Evolutionary conservation across 768 basidiomycete genomes (phyloP).

Genomic region (Tricholoma furcatifolium): DNA sequence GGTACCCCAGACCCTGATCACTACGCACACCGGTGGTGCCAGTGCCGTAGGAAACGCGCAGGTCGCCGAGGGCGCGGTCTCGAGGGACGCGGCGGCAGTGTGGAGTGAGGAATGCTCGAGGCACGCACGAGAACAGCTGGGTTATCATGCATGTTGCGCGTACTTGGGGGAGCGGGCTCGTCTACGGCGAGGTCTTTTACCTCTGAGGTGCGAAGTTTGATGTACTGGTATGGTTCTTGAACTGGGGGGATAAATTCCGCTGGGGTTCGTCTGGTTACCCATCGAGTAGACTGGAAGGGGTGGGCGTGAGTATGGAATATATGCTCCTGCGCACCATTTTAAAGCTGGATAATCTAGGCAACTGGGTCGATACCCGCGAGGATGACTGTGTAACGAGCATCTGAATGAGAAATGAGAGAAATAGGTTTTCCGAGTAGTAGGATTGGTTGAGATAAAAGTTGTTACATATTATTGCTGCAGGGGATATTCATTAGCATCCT

Average conservation of each 20-base stretch:
- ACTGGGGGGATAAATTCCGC: constrained; percentile 82
- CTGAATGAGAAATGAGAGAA: constrained; percentile 60
- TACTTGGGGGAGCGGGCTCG: constrained; percentile 44
- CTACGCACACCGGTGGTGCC: too few relatives aligned
- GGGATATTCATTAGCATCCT: too few relatives aligned
- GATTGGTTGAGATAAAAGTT: too few relatives aligned
- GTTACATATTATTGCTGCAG: too few relatives aligned
- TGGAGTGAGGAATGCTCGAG: too few relatives aligned
- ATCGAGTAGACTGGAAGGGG: constrained; percentile 67
- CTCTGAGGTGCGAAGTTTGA: constrained; percentile 88
- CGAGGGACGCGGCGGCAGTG: constrained; percentile 71
- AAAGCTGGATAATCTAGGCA: constrained; percentile 84
- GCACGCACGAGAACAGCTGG: constrained; percentile 70
- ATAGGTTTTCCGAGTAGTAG: constrained; percentile 91
- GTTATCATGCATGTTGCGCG: constrained; percentile 75
- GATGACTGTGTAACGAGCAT: constrained; percentile 88
- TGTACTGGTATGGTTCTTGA: constrained; percentile 82
- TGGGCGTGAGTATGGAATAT: not conserved
- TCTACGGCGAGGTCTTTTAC: constrained; percentile 89
- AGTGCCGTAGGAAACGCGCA: constrained; percentile 39
- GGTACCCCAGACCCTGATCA: too few relatives aligned
- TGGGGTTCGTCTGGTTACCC: constrained; percentile 81
- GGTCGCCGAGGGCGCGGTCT: constrained; percentile 54
- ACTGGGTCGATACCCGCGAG: constrained; percentile 84
- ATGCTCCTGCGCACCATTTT: constrained; percentile 64